Conservation (phyloP, 164 flowering plant genomes). For the Annona cherimola region DNA sequence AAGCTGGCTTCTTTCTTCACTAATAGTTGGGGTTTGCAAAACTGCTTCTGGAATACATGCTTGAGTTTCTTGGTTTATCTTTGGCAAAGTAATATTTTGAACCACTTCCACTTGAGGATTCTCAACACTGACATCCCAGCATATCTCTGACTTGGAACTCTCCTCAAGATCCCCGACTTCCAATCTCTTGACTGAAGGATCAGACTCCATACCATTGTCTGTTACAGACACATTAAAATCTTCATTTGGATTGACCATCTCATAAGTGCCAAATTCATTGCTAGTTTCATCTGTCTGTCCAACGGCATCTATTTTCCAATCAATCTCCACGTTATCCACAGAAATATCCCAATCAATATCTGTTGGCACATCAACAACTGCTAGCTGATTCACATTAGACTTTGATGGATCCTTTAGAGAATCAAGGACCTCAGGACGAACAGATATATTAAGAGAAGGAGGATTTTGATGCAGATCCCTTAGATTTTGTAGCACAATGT, state of each 20-base stretch:
- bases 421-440: slow-evolving; percentile 42
- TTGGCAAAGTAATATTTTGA: slow-evolving; percentile 30
- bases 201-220: slow-evolving; percentile 31
- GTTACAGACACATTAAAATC: slow-evolving; percentile 28
- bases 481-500: slow-evolving; percentile 51
- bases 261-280: slow-evolving; percentile 79
- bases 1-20: slow-evolving; percentile 65
- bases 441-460: slow-evolving; percentile 62
- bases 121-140: slow-evolving; percentile 86
- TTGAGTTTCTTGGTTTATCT: slow-evolving; percentile 21
- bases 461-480: slow-evolving; percentile 55
- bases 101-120: slow-evolving; percentile 50
- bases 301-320: slow-evolving; percentile 80
- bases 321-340: slow-evolving; percentile 71
- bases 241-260: slow-evolving; percentile 71
- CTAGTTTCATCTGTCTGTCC: slow-evolving; percentile 64
- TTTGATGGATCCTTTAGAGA: slow-evolving; percentile 28
- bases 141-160: slow-evolving; percentile 47
- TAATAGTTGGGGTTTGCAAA: slow-evolving; percentile 21
- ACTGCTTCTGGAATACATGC: slow-evolving; percentile 23
- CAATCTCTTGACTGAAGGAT: slow-evolving; percentile 16
- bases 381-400: slow-evolving; percentile 14
- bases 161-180: slow-evolving; percentile 28
- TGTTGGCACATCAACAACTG: slow-evolving; percentile 23
- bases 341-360: slow-evolving; percentile 93